Conservation (phyloP, 208 protist species). For the Leishmania mexicana region DNA sequence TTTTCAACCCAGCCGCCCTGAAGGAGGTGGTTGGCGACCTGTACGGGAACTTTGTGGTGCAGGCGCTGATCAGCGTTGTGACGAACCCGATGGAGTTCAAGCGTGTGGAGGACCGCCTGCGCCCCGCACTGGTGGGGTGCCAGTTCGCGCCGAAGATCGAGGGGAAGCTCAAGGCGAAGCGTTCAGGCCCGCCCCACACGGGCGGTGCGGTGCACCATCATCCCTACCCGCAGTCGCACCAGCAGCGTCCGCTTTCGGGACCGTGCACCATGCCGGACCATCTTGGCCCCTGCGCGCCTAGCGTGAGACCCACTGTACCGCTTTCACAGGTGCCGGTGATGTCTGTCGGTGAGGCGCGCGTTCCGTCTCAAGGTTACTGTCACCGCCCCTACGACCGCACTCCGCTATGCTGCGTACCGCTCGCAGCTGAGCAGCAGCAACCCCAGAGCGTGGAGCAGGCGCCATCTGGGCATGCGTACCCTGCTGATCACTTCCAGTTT, state of each 20-base stretch:
- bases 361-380: background rate
- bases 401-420: background rate
- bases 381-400: background rate
- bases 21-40: conserved; percentile 74
- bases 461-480: background rate
- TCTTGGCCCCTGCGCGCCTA: background rate
- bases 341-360: background rate
- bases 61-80: conserved; percentile 65
- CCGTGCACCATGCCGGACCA: background rate
- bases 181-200: conserved; percentile 2
- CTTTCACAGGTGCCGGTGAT: background rate
- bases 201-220: background rate
- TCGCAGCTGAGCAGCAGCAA: background rate
- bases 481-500: background rate
- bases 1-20: conserved; percentile 77
- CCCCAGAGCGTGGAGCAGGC: background rate
- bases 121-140: conserved; percentile 50
- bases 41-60: conserved; percentile 92
- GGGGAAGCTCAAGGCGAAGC: conserved; percentile 59
- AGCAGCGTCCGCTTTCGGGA: background rate
- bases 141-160: conserved; percentile 70
- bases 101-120: conserved; percentile 70
- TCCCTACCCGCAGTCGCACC: conserved; percentile 1
- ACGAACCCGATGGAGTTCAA: conserved; percentile 61
- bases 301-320: background rate